Base-by-base conservation (phyloP, 768 basidiomycete genomes). In the Glaciozyma antarctica region DNA sequence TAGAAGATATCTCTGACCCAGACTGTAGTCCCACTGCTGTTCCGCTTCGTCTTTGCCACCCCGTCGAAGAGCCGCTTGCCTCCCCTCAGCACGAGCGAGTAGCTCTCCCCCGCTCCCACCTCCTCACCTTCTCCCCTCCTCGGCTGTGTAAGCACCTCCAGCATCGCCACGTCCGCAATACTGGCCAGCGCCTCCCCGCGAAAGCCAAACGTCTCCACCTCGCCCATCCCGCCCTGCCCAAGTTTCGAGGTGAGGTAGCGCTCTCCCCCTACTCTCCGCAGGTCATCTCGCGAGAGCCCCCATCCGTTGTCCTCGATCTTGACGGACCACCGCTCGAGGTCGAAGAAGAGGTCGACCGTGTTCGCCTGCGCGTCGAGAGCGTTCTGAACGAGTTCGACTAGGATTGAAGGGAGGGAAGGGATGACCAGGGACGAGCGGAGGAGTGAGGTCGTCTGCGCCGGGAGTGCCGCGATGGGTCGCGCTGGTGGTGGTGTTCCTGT, bases 381-480 rank as follows among this genome's bases (percentile, higher is more conserved):
- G 75, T 98, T 98, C 75, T 93, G 92, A 16, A 92, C 76, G 44
- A 98, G 83, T 76, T 97, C 91, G 2, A 85, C 85, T 26, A 93
- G 79, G 63, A 93, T 80, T 74, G 87, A 84, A 12, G 87, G 81
- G 32, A 95, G 74, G 8, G 90, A 87, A 0, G 90, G 90, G 65
- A 98, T 77, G 68, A 93, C 85, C 72, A 89, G 84, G 0, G 88
- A 83, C 2, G 91, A 92, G 51, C 93, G 85, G 53, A 98, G 79
- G 71, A 80, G 84, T 26, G 83, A 79, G 53, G 83, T 85, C 9
- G 88, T 88, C 1, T 70, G 77, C 22, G 73, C 75, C 53, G 86
- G 80, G 41, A 94, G 82, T 24, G 77, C 76, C 1, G 63, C 51
- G 54, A 77, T 73, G 15, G 56, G 55, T 6, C 13, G 38, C 4